phyloP scores from a whole-genome alignment of 768 basidiomycete genomes.

The Hygrophorus russula region DNA sequence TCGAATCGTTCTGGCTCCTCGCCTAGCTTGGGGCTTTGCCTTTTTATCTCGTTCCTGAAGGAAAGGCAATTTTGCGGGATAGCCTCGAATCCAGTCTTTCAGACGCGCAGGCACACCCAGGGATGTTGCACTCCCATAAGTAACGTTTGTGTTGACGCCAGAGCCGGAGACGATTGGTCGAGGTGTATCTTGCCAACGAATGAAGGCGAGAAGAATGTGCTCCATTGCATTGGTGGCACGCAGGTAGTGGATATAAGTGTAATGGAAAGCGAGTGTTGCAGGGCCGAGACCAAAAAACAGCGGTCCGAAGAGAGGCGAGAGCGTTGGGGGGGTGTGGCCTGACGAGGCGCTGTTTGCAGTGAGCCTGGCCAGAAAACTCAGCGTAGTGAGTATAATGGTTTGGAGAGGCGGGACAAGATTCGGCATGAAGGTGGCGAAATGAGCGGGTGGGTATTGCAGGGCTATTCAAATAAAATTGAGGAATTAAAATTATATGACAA shows the following conservation, averaged over 20 bases:
- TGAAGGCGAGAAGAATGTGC: conserved; percentile 84
- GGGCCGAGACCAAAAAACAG: conserved; percentile 75
- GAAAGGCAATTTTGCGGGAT: conserved; percentile 68
- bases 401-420: conserved; percentile 41
- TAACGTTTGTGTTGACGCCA: conserved; percentile 19
- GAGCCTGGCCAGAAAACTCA: conserved; percentile 74
- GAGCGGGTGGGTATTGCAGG: conserved; percentile 53
- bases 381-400: conserved; percentile 52
- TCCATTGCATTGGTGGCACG: conserved; percentile 82
- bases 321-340: conserved; percentile 83
- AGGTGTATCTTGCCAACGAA: conserved; percentile 69
- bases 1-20: conserved; percentile 67
- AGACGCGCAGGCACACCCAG: conserved; percentile 76
- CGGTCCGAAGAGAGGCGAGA: conserved; percentile 85
- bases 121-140: conserved; percentile 40
- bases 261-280: conserved; percentile 35
- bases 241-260: conserved; percentile 54
- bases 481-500: conserved; percentile 6
- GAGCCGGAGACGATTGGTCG: conserved; percentile 18
- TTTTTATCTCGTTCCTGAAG: conserved; percentile 39
- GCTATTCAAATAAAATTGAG: conserved; percentile 24
- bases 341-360: conserved; percentile 76
- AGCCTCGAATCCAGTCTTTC: conserved; percentile 85
- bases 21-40: conserved; percentile 51
- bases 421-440: conserved; percentile 62